These are phyloP conservation scores for Leishmania turanica DNA, from an alignment of 208 protist genomes.

Conservation along the genomic window DNA sequence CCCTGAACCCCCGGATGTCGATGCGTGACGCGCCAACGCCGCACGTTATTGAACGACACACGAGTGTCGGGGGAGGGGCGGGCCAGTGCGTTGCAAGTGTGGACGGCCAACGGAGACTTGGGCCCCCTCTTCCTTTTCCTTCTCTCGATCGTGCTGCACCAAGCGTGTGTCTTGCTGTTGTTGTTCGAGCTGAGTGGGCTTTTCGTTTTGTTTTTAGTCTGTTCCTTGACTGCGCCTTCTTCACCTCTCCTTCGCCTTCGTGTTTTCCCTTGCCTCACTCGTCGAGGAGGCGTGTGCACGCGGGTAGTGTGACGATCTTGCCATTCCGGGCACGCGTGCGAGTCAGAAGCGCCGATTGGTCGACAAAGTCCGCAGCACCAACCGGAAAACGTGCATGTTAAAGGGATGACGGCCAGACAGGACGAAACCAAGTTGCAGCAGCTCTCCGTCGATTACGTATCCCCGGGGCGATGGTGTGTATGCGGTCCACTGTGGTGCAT, in stretches of 20 bases:
- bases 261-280: neutral
- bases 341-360: neutral
- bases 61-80: neutral
- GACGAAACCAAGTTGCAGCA: neutral
- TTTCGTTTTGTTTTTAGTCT: neutral
- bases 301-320: neutral
- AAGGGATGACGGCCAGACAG: neutral
- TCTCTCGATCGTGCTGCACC: neutral
- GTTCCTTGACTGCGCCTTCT: too few species aligned
- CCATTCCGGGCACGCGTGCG: neutral
- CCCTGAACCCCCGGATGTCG: slow-evolving; percentile 69
- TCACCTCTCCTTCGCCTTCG: neutral
- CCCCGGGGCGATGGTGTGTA: neutral
- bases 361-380: neutral
- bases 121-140: neutral
- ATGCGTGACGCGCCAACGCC: slow-evolving; percentile 24
- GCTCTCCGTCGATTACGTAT: neutral
- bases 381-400: neutral
- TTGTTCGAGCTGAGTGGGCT: neutral
- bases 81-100: neutral
- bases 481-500: neutral
- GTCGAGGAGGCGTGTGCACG: neutral
- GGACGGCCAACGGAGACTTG: neutral
- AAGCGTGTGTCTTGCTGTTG: neutral
- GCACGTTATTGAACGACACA: neutral